Evolutionary conservation across 441 rosid species (phyloP).

Genomic region (Raphanus hybrid): DNA sequence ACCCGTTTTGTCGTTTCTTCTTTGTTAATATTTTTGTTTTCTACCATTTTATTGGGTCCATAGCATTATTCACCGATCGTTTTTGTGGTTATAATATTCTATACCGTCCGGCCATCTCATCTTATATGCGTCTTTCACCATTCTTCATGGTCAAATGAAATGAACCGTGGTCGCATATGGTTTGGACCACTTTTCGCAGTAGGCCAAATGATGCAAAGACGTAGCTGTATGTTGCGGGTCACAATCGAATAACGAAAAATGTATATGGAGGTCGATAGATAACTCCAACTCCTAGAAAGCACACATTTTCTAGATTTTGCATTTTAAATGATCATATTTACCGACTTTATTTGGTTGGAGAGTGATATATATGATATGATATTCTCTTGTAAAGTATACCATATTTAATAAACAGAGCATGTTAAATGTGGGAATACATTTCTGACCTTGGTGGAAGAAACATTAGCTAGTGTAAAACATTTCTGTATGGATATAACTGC

Average conservation of each 20-base stretch:
- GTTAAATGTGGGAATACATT: conserved; percentile 31
- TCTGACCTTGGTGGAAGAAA: conserved; percentile 12
- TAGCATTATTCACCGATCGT: neutral
- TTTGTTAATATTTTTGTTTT: conserved; percentile 8
- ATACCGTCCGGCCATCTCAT: conserved; percentile 21
- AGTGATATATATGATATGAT: conserved; percentile 23
- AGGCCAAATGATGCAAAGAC: conserved; percentile 18
- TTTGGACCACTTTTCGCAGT: conserved; percentile 29
- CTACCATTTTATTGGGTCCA: conserved; percentile 15
- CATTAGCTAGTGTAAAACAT: neutral
- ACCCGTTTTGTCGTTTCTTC: conserved; percentile 24
- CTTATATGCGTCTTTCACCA: conserved; percentile 13
- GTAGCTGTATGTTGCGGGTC: conserved; percentile 33
- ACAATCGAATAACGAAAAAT: conserved; percentile 34
- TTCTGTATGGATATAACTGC: neutral
- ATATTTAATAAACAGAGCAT: conserved; percentile 18
- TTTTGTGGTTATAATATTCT: conserved; percentile 13
- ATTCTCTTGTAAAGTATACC: conserved; percentile 23
- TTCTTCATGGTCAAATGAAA: conserved; percentile 22
- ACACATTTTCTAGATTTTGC: neutral
- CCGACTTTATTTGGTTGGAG: conserved; percentile 32
- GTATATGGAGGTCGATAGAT: conserved; percentile 41
- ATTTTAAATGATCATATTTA: conserved; percentile 26
- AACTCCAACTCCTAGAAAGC: conserved; percentile 35
- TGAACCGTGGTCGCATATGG: conserved; percentile 31